Evolutionary conservation across 257 asterid species (phyloP), one percentile per base, ranked within the genome.

Genomic region (Rauvolfia tetraphylla): DNA sequence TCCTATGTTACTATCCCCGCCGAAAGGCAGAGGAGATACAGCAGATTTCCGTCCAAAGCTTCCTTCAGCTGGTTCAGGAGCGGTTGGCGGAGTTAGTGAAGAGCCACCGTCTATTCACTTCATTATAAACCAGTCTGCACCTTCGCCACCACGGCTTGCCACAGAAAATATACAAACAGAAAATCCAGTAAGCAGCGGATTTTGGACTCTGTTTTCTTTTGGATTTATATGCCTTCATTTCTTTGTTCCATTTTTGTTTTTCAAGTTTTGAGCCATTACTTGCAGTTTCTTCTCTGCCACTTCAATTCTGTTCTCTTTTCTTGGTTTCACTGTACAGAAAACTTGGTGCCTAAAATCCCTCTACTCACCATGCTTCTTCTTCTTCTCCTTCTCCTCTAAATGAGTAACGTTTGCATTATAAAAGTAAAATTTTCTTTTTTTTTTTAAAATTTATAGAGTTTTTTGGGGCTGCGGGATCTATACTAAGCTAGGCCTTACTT

Each of bases 71-170:
- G 42, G 38, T 27, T 59, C 67, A 68, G 51, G 56, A 29, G 17
- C 20, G 41, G 48, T 22, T 22, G 75, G 4, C 10, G 73, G 85
- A 68, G 85, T 84, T 23, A 82, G 79, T 46, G 86, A 80, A 78
- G 88, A 81, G 58, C 87, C 87, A 48, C 67, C 84, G 20, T 67
- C 90, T 41, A 87, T 74, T 72, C 88, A 82, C 72, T 84, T 81
- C 76, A 59, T 22, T 12, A 70, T 82, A 54, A 84, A 76, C 66
- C 85, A 46, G 56, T 66, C 85, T 73, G 44, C 81, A 76, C 83
- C 90, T 0, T 86, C 91, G 48, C 88, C 65, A 5, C 72, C 39
- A 31, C 79, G 82, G 68, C 82, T 81, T 67, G 85, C 58, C 29
- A 42, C 81, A 72, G 80, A 81, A 76, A 72, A 75, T 67, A 6